phyloP scores from a whole-genome alignment of 768 basidiomycete species.

The Calocera viscosa region DNA sequence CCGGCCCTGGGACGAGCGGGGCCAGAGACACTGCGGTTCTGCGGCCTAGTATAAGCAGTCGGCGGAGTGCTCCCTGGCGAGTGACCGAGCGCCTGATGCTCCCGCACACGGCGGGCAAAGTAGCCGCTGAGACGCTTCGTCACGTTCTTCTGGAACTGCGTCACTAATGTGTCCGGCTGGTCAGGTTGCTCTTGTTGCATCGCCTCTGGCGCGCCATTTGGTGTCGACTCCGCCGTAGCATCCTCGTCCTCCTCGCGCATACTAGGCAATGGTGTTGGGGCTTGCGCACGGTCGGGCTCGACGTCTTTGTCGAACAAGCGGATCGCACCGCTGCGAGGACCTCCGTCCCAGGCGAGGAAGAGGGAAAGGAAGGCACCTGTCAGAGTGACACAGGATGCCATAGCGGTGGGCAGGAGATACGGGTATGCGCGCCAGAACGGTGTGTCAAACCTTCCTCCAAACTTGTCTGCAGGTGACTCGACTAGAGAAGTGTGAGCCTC shows the following conservation, averaged over 20 bases:
- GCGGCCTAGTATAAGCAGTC: not conserved
- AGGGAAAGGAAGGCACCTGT: conserved; percentile 72
- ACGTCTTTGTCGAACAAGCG: conserved; percentile 64
- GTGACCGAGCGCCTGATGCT: conserved; percentile 6
- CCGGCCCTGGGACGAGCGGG: conserved; percentile 6
- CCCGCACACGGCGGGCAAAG: conserved; percentile 18
- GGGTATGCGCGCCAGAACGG: conserved; percentile 68
- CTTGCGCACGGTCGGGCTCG: conserved; percentile 17
- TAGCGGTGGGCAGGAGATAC: conserved; percentile 74
- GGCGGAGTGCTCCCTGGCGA: conserved; percentile 10
- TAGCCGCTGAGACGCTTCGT: conserved; percentile 14
- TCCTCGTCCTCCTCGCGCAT: conserved; percentile 35
- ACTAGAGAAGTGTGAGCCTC: conserved; percentile 33
- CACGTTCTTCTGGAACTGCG: conserved; percentile 12
- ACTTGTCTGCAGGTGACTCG: conserved; percentile 74
- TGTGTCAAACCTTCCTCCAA: conserved; percentile 60
- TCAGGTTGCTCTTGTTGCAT: not conserved
- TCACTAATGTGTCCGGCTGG: not conserved
- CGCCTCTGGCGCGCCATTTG: conserved; percentile 14
- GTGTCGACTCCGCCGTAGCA: conserved; percentile 38
- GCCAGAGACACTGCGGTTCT: not conserved
- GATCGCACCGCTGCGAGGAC: conserved; percentile 75
- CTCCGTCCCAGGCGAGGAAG: conserved; percentile 85
- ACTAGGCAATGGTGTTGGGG: conserved; percentile 16
- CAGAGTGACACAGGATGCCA: conserved; percentile 67